Evolutionary conservation across 1,284 basidiomycete species (phyloP).

Genomic region (Sanghuangporus sanghuang): DNA sequence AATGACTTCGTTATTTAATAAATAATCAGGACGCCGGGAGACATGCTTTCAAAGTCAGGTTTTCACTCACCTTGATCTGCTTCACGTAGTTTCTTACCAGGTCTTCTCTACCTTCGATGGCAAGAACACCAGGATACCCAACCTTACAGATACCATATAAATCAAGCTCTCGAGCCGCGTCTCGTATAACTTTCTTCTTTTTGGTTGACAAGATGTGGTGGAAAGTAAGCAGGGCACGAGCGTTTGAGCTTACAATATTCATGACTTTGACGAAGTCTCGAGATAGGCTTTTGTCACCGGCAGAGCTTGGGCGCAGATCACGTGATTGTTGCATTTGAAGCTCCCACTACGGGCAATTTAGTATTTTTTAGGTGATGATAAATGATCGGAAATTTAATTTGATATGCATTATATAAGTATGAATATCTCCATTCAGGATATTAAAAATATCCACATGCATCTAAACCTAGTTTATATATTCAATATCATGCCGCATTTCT

Average conservation of each 20-base stretch:
- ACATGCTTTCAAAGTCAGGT: not conserved
- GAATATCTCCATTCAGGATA: too few species aligned
- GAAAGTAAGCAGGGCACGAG: constrained; percentile 15
- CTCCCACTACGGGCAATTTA: too few species aligned
- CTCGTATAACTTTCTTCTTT: constrained; percentile 10
- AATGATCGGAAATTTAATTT: too few species aligned
- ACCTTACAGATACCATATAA: constrained; percentile 16
- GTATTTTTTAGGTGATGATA: too few species aligned
- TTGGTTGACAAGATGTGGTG: constrained; percentile 15
- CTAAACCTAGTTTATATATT: too few species aligned
- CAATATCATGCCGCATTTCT: too few species aligned
- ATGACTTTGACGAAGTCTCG: not conserved
- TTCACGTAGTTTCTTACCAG: constrained; percentile 6
- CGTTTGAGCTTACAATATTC: not conserved
- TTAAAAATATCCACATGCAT: too few species aligned
- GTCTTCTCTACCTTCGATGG: constrained; percentile 14
- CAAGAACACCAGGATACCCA: constrained; percentile 15
- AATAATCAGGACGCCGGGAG: not conserved
- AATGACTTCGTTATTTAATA: constrained; percentile 3
- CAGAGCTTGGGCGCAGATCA: not conserved
- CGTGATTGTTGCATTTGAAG: not conserved
- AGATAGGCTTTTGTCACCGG: not conserved
- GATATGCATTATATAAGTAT: too few species aligned
- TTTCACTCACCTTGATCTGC: constrained; percentile 12
- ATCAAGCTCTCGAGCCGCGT: not conserved